Percentiles rank a stretch among this genome's conserved stretches.
Conservation (phyloP, 768 basidiomycete genomes). For the Hydnum rufescens region DNA sequence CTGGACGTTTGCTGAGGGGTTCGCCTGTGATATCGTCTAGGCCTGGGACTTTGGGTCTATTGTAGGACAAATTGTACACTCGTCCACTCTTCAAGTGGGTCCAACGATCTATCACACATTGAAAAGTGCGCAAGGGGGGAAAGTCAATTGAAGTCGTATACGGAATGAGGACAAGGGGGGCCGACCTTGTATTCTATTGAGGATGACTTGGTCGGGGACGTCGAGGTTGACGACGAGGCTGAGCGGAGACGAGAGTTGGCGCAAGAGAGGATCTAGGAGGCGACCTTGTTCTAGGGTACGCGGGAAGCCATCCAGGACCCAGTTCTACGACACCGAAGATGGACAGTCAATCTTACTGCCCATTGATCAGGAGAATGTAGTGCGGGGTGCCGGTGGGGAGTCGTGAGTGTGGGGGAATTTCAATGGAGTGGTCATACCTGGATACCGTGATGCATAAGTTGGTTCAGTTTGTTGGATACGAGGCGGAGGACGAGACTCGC, state of each 20-base stretch:
- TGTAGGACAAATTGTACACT: slow-evolving; percentile 80
- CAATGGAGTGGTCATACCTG: not conserved
- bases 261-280: slow-evolving; percentile 56
- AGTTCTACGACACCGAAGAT: slow-evolving; percentile 31
- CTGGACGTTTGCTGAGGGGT: slow-evolving; percentile 66
- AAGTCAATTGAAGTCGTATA: not conserved
- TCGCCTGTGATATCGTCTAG: slow-evolving; percentile 77
- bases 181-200: slow-evolving; percentile 50
- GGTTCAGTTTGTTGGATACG: slow-evolving; percentile 49
- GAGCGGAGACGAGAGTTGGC: slow-evolving; percentile 36
- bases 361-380: not conserved
- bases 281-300: slow-evolving; percentile 71
- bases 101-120: slow-evolving; percentile 49
- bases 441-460: slow-evolving; percentile 40
- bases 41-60: slow-evolving; percentile 59
- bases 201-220: slow-evolving; percentile 72
- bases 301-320: slow-evolving; percentile 88
- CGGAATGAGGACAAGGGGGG: not conserved
- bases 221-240: slow-evolving; percentile 73
- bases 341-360: not conserved
- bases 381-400: not conserved
- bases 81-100: slow-evolving; percentile 74
- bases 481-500: slow-evolving; percentile 67
- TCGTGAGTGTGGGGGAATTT: too few relatives aligned
- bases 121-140: not conserved